Conservation (phyloP, 768 basidiomycete genomes). For the Rhizopogon vesiculosus region DNA sequence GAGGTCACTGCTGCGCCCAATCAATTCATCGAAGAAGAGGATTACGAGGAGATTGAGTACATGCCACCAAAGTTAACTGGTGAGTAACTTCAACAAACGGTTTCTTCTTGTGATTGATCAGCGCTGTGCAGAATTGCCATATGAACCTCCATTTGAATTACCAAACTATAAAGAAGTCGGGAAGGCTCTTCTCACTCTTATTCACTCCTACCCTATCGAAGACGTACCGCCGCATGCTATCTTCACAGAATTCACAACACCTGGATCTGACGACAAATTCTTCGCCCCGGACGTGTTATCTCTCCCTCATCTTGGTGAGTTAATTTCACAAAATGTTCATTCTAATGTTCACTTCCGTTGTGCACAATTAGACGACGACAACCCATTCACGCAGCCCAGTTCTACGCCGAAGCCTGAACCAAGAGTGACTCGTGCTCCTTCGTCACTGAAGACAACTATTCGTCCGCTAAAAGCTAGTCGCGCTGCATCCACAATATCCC, state of each 20-base stretch:
- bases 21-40: slow-evolving; percentile 24
- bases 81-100: slow-evolving; percentile 19
- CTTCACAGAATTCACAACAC: slow-evolving; percentile 14
- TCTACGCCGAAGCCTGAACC: background rate
- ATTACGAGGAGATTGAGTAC: slow-evolving; percentile 48
- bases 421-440: background rate
- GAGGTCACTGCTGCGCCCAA: slow-evolving; percentile 23
- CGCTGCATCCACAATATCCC: background rate
- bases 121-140: slow-evolving; percentile 30
- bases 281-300: slow-evolving; percentile 14
- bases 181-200: slow-evolving; percentile 28
- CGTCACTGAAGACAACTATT: background rate
- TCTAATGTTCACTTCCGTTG: background rate
- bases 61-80: slow-evolving; percentile 50
- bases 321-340: background rate
- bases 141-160: slow-evolving; percentile 43
- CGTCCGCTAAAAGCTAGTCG: background rate
- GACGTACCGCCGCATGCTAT: slow-evolving; percentile 19
- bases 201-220: slow-evolving; percentile 30
- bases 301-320: slow-evolving; percentile 20
- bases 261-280: slow-evolving; percentile 16
- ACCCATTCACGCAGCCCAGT: slow-evolving; percentile 19
- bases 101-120: slow-evolving; percentile 3
- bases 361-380: slow-evolving; percentile 19
- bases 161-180: slow-evolving; percentile 45